phyloP scores from a whole-genome alignment of 2,329 filamentous ascomycete genomes.

The Cercospora sp. region DNA sequence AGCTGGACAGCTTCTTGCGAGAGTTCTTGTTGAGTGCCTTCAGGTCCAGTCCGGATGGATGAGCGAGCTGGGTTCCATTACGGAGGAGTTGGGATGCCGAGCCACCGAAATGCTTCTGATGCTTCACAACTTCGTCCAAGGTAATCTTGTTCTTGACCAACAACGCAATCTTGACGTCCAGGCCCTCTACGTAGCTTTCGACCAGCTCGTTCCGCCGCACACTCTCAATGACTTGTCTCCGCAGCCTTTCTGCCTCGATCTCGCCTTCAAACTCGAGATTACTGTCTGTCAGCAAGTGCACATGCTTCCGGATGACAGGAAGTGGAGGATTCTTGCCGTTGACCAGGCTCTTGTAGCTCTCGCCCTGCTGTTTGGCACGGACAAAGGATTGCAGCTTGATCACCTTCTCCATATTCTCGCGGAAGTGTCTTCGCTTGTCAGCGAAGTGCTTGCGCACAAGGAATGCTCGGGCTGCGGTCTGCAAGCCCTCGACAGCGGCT shows the following conservation, averaged over 20 bases:
- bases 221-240: conserved; percentile 95
- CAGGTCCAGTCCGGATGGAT: conserved; percentile 82
- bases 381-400: conserved; percentile 98
- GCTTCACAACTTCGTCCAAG: conserved; percentile 92
- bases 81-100: conserved; percentile 38
- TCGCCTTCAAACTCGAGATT: conserved; percentile 99
- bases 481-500: conserved; percentile 70
- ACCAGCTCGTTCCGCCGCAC: conserved; percentile 95
- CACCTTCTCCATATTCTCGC: conserved; percentile 97
- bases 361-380: conserved; percentile 89
- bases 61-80: conserved; percentile 41
- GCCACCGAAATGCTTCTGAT: conserved; percentile 93
- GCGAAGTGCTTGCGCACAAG: conserved; percentile 73
- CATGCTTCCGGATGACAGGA: conserved; percentile 95
- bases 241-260: conserved; percentile 89
- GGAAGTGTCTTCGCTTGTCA: conserved; percentile 85
- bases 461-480: conserved; percentile 71
- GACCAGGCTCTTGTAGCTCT: conserved; percentile 96
- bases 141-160: conserved; percentile 99
- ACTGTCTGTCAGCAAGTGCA: conserved; percentile 95
- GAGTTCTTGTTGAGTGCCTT: conserved; percentile 98
- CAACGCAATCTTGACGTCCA: conserved; percentile 98
- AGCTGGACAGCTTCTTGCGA: conserved; percentile 89
- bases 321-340: conserved; percentile 96
- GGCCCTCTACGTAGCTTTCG: conserved; percentile 96